phyloP scores from a whole-genome alignment of 1,284 basidiomycete genomes.

The Ceratorhiza oryzae-sativae region DNA sequence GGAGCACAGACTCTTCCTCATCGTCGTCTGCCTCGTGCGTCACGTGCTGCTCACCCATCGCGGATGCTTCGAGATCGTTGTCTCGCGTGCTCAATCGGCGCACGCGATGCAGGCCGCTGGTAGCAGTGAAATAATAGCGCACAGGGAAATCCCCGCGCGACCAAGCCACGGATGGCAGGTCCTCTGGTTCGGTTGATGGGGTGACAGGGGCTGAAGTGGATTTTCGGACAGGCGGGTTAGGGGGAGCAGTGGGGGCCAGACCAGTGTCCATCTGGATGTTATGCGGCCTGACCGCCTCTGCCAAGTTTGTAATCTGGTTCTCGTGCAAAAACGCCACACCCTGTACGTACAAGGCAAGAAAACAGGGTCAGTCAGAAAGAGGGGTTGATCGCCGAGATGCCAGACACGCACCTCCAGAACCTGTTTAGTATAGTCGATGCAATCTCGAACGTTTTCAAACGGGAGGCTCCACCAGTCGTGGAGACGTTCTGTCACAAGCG shows the following conservation, averaged over 20 bases:
- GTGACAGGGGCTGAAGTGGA: constrained; percentile 26
- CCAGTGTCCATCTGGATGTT: constrained; percentile 43
- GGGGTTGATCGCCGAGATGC: background rate
- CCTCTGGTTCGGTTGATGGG: constrained; percentile 20
- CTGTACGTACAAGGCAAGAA: constrained; percentile 8
- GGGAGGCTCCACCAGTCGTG: constrained; percentile 39
- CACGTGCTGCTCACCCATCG: constrained; percentile 15
- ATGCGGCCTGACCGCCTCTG: constrained; percentile 37
- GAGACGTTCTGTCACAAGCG: constrained; percentile 38
- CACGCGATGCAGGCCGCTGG: constrained; percentile 14
- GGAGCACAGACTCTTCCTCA: background rate
- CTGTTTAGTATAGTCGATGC: constrained; percentile 38
- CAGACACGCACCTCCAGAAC: constrained; percentile 38
- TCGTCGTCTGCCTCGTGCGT: constrained; percentile 4
- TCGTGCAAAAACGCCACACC: constrained; percentile 43
- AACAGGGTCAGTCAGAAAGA: background rate
- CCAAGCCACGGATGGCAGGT: constrained; percentile 39
- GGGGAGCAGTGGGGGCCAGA: constrained; percentile 31
- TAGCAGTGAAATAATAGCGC: constrained; percentile 39
- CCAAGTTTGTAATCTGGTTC: constrained; percentile 39
- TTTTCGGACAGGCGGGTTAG: background rate
- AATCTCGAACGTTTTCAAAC: constrained; percentile 39
- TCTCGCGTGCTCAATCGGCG: constrained; percentile 1
- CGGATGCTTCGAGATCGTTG: constrained; percentile 11
- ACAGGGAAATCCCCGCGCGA: constrained; percentile 39